Conservation (phyloP, 306 rosid species). For the Lathyrus tuberosus region DNA sequence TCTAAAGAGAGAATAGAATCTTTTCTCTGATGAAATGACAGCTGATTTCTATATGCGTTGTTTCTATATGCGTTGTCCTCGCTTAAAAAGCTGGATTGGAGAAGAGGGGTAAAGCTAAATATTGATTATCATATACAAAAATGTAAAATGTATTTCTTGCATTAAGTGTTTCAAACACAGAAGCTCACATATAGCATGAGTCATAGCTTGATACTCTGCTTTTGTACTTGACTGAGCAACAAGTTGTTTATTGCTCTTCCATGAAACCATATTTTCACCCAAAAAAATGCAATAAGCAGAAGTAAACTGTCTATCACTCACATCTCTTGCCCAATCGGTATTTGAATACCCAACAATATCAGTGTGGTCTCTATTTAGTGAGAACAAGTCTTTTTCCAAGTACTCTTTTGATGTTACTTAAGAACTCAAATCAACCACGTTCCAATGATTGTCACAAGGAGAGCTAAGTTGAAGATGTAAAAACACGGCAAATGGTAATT, state of each 20-base stretch:
- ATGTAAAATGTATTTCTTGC: background rate
- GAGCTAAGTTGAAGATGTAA: too few species aligned
- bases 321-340: background rate
- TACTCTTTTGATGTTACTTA: too few species aligned
- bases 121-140: background rate
- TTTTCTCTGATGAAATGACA: background rate
- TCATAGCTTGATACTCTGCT: background rate
- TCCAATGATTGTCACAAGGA: too few species aligned
- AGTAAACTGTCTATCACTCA: background rate
- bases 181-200: too few species aligned
- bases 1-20: background rate
- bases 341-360: background rate
- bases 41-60: background rate
- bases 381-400: too few species aligned
- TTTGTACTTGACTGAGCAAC: background rate
- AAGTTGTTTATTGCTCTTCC: too few species aligned
- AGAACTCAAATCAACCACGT: too few species aligned
- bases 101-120: background rate
- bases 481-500: too few species aligned
- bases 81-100: background rate
- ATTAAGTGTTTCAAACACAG: background rate
- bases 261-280: too few species aligned
- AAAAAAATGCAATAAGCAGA: background rate
- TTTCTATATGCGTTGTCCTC: background rate
- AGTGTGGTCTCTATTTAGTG: background rate